Conservation (phyloP, 331 rosid species). For the Prunus yedoensis region DNA sequence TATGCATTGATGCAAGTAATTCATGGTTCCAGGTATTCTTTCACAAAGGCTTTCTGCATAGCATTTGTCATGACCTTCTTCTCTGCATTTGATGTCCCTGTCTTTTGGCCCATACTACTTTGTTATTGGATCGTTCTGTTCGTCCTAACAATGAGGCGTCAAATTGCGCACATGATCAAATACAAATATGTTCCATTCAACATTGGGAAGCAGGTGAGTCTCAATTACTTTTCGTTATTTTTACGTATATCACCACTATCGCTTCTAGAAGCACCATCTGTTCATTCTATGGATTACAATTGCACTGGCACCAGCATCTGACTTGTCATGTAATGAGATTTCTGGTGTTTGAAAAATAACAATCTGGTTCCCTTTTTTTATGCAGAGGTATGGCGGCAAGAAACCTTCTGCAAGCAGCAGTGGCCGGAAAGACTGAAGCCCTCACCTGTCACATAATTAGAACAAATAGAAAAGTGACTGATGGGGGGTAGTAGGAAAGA, state of each 20-base stretch:
- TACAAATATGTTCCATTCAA: conserved; percentile 80
- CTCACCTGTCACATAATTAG: conserved; percentile 22
- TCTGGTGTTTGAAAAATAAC: conserved; percentile 15
- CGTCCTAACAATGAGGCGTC: conserved; percentile 93
- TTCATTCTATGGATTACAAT: not conserved
- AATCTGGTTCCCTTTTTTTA: conserved; percentile 7
- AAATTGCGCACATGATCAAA: conserved; percentile 91
- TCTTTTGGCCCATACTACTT: conserved; percentile 93
- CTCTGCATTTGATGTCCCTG: conserved; percentile 87
- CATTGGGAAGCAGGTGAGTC: conserved; percentile 81
- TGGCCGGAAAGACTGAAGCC: conserved; percentile 62
- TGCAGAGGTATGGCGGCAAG: conserved; percentile 65
- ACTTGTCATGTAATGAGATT: not conserved
- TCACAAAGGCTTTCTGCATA: conserved; percentile 84
- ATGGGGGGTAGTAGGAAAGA: conserved; percentile 22
- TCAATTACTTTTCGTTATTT: not conserved
- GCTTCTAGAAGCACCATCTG: not conserved
- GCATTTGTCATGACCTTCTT: conserved; percentile 93
- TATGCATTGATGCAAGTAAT: not conserved
- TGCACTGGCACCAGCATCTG: not conserved
- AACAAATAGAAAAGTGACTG: conserved; percentile 30
- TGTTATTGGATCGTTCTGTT: conserved; percentile 89
- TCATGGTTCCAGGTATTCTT: conserved; percentile 68
- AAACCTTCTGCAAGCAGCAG: conserved; percentile 56
- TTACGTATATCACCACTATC: not conserved